Percentiles rank a stretch among this genome's conserved stretches.
These are phyloP conservation scores for Colletotrichum melonis DNA, from an alignment of 2,329 filamentous ascomycete species.

Conservation along the genomic window DNA sequence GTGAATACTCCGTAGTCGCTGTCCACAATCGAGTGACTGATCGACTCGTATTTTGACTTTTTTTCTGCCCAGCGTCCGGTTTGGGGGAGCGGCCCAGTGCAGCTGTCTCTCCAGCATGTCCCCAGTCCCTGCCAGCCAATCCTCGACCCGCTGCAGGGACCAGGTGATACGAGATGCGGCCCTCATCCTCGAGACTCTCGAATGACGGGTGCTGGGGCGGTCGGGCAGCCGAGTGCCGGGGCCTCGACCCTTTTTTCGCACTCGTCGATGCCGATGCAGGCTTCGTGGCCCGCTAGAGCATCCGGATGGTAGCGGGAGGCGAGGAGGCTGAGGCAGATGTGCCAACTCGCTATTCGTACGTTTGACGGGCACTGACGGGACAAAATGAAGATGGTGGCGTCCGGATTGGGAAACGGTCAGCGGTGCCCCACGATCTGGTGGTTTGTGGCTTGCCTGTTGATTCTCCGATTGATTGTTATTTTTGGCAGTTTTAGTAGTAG, in stretches of 20 bases:
- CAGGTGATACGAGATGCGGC: conserved; percentile 30
- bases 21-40: not conserved
- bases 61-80: not conserved
- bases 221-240: conserved; percentile 28
- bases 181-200: not conserved
- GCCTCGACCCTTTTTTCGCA: conserved; percentile 9
- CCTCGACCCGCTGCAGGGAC: conserved; percentile 25
- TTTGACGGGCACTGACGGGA: not conserved
- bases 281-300: conserved; percentile 27
- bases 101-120: conserved; percentile 16
- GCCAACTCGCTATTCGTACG: not conserved
- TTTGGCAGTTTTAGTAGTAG: conserved; percentile 1
- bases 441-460: conserved; percentile 19
- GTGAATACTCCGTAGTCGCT: conserved; percentile 1
- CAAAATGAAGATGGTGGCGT: not conserved
- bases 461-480: conserved; percentile 15
- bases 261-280: conserved; percentile 14
- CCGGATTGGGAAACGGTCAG: conserved; percentile 16
- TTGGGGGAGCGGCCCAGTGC: conserved; percentile 20
- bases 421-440: conserved; percentile 15
- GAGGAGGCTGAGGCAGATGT: conserved; percentile 16
- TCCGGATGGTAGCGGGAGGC: conserved; percentile 4
- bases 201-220: conserved; percentile 1
- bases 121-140: conserved; percentile 28
- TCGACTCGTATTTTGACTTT: conserved; percentile 23